phyloP scores from a whole-genome alignment of 2,329 filamentous ascomycete species.

The Stemphylium beticola region DNA sequence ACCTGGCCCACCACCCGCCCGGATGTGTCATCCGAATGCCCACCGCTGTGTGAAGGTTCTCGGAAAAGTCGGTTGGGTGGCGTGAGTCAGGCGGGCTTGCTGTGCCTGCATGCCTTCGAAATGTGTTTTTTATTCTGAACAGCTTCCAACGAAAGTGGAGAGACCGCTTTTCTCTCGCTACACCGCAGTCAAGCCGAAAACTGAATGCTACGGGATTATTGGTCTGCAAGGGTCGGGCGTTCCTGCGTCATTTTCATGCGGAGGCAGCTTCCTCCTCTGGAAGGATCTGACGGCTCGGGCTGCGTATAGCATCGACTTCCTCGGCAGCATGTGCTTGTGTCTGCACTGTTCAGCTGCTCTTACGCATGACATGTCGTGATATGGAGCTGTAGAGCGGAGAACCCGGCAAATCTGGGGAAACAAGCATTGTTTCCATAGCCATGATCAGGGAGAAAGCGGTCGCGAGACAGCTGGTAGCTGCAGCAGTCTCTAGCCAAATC shows the following conservation, averaged over 20 bases:
- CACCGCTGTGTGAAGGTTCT: constrained; percentile 15
- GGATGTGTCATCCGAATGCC: constrained; percentile 21
- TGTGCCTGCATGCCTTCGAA: constrained; percentile 16
- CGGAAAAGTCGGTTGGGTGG: constrained; percentile 3
- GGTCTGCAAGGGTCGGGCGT: constrained; percentile 3
- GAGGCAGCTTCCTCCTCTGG: constrained; percentile 7
- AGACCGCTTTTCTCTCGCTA: background rate
- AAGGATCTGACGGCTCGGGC: constrained; percentile 23
- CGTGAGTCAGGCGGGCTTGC: background rate
- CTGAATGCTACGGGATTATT: background rate
- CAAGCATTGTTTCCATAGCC: constrained; percentile 5
- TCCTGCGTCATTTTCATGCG: constrained; percentile 15
- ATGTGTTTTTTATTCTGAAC: background rate
- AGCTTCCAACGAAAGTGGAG: background rate
- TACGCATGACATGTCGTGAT: background rate
- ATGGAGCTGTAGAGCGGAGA: constrained; percentile 6
- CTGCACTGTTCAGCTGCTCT: background rate
- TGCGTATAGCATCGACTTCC: constrained; percentile 3
- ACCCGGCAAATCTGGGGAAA: constrained; percentile 15
- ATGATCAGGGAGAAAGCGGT: background rate
- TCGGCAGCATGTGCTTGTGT: constrained; percentile 18
- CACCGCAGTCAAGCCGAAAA: background rate
- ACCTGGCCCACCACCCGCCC: constrained; percentile 18
- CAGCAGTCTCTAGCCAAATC: background rate
- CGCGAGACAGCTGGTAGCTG: background rate